phyloP scores from a whole-genome alignment of 2,329 filamentous ascomycete genomes.

The Penicillium freii region DNA sequence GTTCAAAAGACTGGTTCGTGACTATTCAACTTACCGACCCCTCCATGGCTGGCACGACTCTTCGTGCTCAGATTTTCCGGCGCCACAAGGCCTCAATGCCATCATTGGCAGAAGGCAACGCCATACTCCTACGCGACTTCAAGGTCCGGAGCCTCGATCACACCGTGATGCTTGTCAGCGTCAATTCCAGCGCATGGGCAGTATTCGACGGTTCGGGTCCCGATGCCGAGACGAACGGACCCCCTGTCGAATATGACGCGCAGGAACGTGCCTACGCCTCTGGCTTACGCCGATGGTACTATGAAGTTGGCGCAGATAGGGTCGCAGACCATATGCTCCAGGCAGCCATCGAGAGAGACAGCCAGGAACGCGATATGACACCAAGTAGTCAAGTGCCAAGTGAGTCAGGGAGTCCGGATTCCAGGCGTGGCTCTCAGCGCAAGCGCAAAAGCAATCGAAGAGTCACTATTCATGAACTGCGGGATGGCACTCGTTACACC shows the following conservation, averaged over 20 bases:
- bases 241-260: slow-evolving; percentile 41
- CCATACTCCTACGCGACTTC: slow-evolving; percentile 48
- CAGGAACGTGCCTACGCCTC: slow-evolving; percentile 40
- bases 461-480: slow-evolving; percentile 44
- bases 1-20: slow-evolving; percentile 42
- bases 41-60: slow-evolving; percentile 40
- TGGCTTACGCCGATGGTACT: slow-evolving; percentile 44
- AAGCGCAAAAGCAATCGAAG: slow-evolving; percentile 31
- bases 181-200: slow-evolving; percentile 47
- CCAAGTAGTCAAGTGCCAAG: slow-evolving; percentile 31
- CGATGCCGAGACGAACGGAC: slow-evolving; percentile 34
- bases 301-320: slow-evolving; percentile 34
- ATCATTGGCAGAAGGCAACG: slow-evolving; percentile 38
- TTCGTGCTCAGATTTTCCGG: slow-evolving; percentile 45
- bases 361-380: slow-evolving; percentile 25
- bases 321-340: slow-evolving; percentile 39
- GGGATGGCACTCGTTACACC: slow-evolving; percentile 43
- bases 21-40: slow-evolving; percentile 46
- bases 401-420: slow-evolving; percentile 35
- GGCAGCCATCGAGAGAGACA: slow-evolving; percentile 32
- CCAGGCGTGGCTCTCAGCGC: slow-evolving; percentile 29
- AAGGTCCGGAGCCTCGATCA: slow-evolving; percentile 44
- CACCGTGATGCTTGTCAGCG: slow-evolving; percentile 43
- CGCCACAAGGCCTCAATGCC: slow-evolving; percentile 42
- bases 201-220: slow-evolving; percentile 39